Evolutionary conservation across 805 yeast species (phyloP).

Genomic region (Metschnikowia matae): DNA sequence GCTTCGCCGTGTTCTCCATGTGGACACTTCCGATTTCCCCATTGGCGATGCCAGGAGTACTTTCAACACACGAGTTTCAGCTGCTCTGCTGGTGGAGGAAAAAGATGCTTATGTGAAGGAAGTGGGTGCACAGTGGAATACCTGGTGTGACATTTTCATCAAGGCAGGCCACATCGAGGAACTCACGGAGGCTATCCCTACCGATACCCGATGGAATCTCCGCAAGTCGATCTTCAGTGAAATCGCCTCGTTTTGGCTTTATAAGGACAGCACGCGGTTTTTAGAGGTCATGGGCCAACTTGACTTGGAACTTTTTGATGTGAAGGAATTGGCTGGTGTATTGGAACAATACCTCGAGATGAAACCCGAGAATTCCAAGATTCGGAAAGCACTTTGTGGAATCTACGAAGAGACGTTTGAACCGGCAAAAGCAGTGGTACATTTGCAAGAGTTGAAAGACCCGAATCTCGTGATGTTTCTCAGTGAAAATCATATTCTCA

Average conservation of each 20-base stretch:
- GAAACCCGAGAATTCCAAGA: slow-evolving; percentile 9
- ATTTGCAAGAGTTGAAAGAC: slow-evolving; percentile 56
- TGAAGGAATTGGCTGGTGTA: slow-evolving; percentile 36
- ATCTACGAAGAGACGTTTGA: slow-evolving; percentile 56
- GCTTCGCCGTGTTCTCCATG: slow-evolving; percentile 27
- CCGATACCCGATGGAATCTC: slow-evolving; percentile 32
- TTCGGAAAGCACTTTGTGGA: slow-evolving; percentile 46
- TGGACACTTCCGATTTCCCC: slow-evolving; percentile 21
- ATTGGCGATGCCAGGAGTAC: slow-evolving; percentile 32
- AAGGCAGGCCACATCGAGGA: slow-evolving; percentile 41
- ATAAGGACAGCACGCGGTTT: slow-evolving; percentile 27
- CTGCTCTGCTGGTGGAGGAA: slow-evolving; percentile 14
- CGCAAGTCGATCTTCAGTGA: slow-evolving; percentile 24
- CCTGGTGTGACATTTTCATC: slow-evolving; percentile 54
- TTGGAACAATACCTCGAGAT: slow-evolving; percentile 46
- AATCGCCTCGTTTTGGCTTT: slow-evolving; percentile 50
- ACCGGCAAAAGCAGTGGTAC: slow-evolving; percentile 60
- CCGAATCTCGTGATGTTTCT: slow-evolving; percentile 53
- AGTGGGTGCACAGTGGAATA: slow-evolving; percentile 52
- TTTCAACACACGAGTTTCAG: slow-evolving; percentile 14
- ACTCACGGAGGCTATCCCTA: slow-evolving; percentile 58
- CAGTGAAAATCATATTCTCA: slow-evolving; percentile 58
- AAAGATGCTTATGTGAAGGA: slow-evolving; percentile 21
- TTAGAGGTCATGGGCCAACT: slow-evolving; percentile 47
- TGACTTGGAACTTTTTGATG: slow-evolving; percentile 54